Evolutionary conservation across 805 yeast genomes (phyloP).

Genomic region (Hanseniaspora lachancei): DNA sequence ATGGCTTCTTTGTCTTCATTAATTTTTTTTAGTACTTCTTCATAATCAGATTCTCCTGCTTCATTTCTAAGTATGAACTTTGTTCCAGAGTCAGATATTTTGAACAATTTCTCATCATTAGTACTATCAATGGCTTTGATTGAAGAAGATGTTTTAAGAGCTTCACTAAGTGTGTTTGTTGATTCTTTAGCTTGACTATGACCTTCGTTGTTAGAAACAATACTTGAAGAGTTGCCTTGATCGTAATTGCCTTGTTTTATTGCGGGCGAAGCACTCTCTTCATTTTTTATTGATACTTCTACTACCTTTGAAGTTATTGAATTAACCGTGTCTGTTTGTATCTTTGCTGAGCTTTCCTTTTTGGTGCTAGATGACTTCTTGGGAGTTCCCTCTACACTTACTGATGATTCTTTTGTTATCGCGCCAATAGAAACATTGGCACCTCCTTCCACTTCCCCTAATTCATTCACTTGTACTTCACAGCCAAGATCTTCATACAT

Average conservation of each 20-base stretch:
- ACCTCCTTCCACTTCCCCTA: conserved; percentile 21
- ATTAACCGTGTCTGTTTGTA: background rate
- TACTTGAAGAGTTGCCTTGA: background rate
- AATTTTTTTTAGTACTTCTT: conserved; percentile 9
- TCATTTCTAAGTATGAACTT: background rate
- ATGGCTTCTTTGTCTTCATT: conserved; percentile 8
- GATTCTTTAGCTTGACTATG: background rate
- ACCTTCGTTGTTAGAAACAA: background rate
- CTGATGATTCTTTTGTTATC: background rate
- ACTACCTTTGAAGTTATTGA: background rate
- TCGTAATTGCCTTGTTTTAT: background rate
- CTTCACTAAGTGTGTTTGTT: background rate
- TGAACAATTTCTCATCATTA: background rate
- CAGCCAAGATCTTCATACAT: conserved; percentile 73
- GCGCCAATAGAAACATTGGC: conserved; percentile 1
- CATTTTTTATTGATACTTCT: background rate
- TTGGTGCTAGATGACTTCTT: background rate
- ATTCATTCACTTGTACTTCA: conserved; percentile 35
- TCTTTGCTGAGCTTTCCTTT: background rate
- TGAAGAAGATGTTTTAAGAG: background rate
- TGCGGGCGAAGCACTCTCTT: no score
- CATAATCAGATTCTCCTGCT: background rate
- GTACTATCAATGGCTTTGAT: background rate
- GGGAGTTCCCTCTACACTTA: conserved; percentile 8
- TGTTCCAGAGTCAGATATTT: background rate